These are phyloP conservation scores for Colletotrichum camelliae DNA, from an alignment of 2,329 filamentous ascomycete genomes.

Conservation along the genomic window DNA sequence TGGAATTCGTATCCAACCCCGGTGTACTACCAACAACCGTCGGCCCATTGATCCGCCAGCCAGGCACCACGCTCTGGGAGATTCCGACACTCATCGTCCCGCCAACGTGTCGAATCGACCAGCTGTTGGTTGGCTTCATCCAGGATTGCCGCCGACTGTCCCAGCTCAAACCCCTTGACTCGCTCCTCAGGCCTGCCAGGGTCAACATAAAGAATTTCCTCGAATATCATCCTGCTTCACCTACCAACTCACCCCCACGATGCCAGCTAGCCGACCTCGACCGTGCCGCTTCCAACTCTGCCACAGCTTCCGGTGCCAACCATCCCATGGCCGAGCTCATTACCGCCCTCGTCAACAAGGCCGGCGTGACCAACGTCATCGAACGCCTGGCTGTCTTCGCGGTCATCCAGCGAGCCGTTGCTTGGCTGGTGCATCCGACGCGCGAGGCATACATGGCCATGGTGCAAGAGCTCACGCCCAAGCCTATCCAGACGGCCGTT, in stretches of 20 bases:
- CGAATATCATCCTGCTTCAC: constrained; percentile 29
- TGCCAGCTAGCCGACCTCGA: constrained; percentile 21
- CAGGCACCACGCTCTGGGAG: constrained; percentile 33
- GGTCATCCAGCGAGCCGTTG: constrained; percentile 33
- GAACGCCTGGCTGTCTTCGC: constrained; percentile 38
- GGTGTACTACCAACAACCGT: constrained; percentile 32
- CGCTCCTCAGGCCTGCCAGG: constrained; percentile 36
- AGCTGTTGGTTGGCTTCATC: constrained; percentile 38
- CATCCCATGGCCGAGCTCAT: constrained; percentile 36
- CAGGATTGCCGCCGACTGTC: constrained; percentile 39
- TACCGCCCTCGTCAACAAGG: constrained; percentile 32
- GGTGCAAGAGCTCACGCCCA: constrained; percentile 27
- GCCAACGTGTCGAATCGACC: constrained; percentile 37
- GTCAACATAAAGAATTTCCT: constrained; percentile 39
- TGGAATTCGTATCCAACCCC: constrained; percentile 23
- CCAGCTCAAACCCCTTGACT: constrained; percentile 28
- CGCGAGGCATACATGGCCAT: constrained; percentile 31
- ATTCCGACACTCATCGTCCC: constrained; percentile 34
- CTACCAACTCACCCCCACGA: constrained; percentile 6
- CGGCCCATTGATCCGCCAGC: constrained; percentile 33
- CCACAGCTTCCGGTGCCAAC: background rate
- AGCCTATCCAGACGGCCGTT: constrained; percentile 30
- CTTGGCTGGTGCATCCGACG: constrained; percentile 35
- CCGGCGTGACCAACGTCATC: constrained; percentile 30
- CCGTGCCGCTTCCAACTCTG: constrained; percentile 12